These are phyloP conservation scores for Gaeumannomyces sp. DNA, from an alignment of 2,329 filamentous ascomycete genomes.

Conservation along the genomic window DNA sequence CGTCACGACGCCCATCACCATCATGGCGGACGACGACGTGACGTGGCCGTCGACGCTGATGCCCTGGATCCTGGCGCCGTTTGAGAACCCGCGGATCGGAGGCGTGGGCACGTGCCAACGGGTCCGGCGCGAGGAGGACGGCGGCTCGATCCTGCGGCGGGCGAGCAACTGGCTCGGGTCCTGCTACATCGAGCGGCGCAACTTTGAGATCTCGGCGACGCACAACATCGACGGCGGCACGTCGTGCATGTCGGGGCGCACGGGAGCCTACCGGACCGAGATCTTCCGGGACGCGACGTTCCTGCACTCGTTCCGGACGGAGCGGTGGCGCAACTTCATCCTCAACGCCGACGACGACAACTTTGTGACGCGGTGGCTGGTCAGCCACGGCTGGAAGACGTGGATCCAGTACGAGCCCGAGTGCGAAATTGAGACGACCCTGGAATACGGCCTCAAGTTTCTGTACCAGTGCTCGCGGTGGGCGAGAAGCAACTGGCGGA, in stretches of 20 bases:
- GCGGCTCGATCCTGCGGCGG: constrained; percentile 47
- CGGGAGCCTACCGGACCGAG: constrained; percentile 82
- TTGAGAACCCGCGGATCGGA: constrained; percentile 76
- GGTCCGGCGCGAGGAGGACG: constrained; percentile 62
- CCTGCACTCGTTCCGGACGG: constrained; percentile 81
- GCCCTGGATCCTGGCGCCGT: constrained; percentile 88
- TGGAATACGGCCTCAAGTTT: constrained; percentile 85
- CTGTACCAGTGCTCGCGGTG: constrained; percentile 89
- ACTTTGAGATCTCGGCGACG: constrained; percentile 94
- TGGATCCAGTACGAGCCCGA: constrained; percentile 91
- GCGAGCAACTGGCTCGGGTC: constrained; percentile 88
- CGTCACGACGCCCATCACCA: constrained; percentile 75
- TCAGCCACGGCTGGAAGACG: constrained; percentile 86
- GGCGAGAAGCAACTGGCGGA: constrained; percentile 97
- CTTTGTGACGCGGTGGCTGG: constrained; percentile 94
- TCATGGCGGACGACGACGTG: constrained; percentile 95
- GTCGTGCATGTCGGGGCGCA: constrained; percentile 94
- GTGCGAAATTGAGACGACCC: constrained; percentile 85
- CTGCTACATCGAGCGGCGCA: constrained; percentile 86
- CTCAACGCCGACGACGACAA: constrained; percentile 97
- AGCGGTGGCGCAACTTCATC: constrained; percentile 83
- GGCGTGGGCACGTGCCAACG: constrained; percentile 90
- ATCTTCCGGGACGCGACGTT: constrained; percentile 84
- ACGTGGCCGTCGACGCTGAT: constrained; percentile 83
- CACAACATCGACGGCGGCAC: constrained; percentile 92